Evolutionary conservation across 208 protist genomes (phyloP).

Genomic region (Angomonas ambiguus): DNA sequence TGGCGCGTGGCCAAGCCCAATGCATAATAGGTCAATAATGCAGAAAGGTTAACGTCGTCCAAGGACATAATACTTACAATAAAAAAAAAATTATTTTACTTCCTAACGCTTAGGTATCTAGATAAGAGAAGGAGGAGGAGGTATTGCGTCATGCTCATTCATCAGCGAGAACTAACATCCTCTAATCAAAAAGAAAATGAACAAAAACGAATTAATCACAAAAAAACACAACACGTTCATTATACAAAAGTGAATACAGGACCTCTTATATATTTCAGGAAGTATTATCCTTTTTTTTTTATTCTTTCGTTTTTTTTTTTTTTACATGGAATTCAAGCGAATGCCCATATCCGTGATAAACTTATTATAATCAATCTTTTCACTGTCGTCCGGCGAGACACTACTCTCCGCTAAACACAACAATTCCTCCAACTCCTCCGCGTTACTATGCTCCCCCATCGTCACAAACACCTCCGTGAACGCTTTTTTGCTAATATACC

Average conservation of each 20-base stretch:
- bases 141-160: no score
- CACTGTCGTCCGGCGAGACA: slow-evolving; percentile 30
- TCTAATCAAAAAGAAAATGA: background rate
- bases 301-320: background rate
- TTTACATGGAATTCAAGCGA: slow-evolving; percentile 52
- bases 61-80: no score
- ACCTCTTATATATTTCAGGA: no score
- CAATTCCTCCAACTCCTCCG: slow-evolving; percentile 83
- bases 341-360: slow-evolving; percentile 56
- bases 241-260: slow-evolving; percentile 10
- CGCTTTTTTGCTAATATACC: slow-evolving; percentile 62
- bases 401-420: slow-evolving; percentile 40
- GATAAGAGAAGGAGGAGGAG: no score
- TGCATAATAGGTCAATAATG: no score
- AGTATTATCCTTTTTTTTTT: slow-evolving; percentile 13
- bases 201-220: slow-evolving; percentile 9
- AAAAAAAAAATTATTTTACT: no score
- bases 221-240: no score
- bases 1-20: no score
- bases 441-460: slow-evolving; percentile 75
- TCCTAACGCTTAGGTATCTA: no score
- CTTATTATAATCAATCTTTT: slow-evolving; percentile 69
- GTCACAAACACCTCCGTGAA: slow-evolving; percentile 60
- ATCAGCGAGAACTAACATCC: no score
- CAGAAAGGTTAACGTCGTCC: no score